These are phyloP conservation scores for Candida gigantensis DNA, from an alignment of 1,139 yeast genomes.

Conservation along the genomic window DNA sequence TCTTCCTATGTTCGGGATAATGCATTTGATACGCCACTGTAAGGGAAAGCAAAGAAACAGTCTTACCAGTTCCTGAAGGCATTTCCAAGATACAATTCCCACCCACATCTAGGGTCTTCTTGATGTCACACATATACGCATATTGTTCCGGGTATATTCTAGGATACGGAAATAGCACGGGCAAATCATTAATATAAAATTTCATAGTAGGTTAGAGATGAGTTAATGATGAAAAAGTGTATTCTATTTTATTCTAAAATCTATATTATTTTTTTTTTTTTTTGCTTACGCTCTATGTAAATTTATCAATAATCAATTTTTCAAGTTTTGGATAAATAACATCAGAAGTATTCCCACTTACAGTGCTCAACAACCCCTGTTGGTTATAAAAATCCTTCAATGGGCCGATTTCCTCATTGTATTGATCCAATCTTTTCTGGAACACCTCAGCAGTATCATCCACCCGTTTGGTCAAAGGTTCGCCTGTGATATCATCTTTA, in stretches of 20 bases:
- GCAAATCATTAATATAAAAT: conserved; percentile 91
- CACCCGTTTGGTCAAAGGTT: conserved; percentile 70
- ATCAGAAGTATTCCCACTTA: conserved; percentile 81
- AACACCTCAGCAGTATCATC: conserved; percentile 80
- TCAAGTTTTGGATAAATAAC: conserved; percentile 73
- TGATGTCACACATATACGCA: conserved; percentile 95
- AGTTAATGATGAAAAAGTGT: no score
- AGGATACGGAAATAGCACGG: conserved; percentile 96
- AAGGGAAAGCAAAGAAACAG: conserved; percentile 84
- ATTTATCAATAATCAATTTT: conserved; percentile 34
- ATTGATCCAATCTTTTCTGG: conserved; percentile 63
- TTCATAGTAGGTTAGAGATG: conserved; percentile 34
- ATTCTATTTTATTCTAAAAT: no score
- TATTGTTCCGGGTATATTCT: conserved; percentile 97
- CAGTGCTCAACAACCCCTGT: conserved; percentile 54
- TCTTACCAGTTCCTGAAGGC: conserved; percentile 99
- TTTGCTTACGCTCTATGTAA: conserved; percentile 1
- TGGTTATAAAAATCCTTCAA: conserved; percentile 60
- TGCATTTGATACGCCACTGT: conserved; percentile 95
- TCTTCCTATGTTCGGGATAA: conserved; percentile 91
- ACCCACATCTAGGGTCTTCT: conserved; percentile 90
- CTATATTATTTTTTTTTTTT: no score
- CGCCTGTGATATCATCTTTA: conserved; percentile 86
- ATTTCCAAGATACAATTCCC: conserved; percentile 97
- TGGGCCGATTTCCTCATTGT: conserved; percentile 61